These are phyloP conservation scores for Solanum dulcamara DNA, from an alignment of 257 asterid species.

Conservation along the genomic window DNA sequence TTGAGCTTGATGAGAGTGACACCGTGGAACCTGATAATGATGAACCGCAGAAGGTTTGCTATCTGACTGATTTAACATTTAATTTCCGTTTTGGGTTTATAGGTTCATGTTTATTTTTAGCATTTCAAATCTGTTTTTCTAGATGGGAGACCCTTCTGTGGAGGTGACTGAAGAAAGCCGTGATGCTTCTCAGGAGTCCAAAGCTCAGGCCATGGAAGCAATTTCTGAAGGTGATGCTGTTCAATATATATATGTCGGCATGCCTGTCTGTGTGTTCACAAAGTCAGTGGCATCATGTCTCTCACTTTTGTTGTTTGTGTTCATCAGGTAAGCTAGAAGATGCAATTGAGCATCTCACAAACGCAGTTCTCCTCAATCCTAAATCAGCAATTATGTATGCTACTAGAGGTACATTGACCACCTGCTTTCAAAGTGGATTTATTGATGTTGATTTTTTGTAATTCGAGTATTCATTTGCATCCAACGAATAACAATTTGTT, in stretches of 20 bases:
- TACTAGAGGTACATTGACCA: slow-evolving; percentile 47
- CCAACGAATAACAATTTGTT: background rate
- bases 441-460: background rate
- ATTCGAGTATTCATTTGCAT: background rate
- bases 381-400: slow-evolving; percentile 96
- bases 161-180: slow-evolving; percentile 87
- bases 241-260: background rate
- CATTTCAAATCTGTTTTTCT: slow-evolving; percentile 1
- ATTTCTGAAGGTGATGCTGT: slow-evolving; percentile 62
- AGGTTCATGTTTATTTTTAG: background rate
- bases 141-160: slow-evolving; percentile 89
- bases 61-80: background rate
- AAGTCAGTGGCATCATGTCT: background rate
- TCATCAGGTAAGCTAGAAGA: slow-evolving; percentile 67
- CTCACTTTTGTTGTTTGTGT: background rate
- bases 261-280: background rate
- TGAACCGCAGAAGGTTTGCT: slow-evolving; percentile 60
- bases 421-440: background rate
- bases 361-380: slow-evolving; percentile 75
- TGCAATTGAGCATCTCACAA: slow-evolving; percentile 73
- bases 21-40: slow-evolving; percentile 86
- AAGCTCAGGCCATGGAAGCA: slow-evolving; percentile 86
- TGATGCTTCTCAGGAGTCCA: slow-evolving; percentile 93
- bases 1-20: slow-evolving; percentile 77
- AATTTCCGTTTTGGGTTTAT: background rate